Base-by-base conservation (phyloP, 2,329 filamentous ascomycete genomes). In the Geosmithia morbida region DNA sequence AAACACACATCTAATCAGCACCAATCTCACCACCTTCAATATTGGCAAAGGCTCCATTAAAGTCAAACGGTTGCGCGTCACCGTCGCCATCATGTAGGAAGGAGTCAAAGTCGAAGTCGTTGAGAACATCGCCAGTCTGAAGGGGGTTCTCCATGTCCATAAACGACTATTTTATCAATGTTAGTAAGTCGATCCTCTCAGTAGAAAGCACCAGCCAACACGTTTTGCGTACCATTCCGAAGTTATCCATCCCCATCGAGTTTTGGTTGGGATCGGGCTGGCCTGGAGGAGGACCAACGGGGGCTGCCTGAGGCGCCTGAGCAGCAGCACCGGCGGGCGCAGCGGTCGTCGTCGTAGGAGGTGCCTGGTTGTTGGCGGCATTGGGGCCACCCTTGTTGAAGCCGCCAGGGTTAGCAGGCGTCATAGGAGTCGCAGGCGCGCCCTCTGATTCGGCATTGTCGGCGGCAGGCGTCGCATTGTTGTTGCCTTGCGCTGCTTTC, bases 71-170 rank as follows among this genome's bases (percentile, higher is more conserved):
- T 42, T 63, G 60, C 41, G 66, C 65, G 41, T 69, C 70, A 33
- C 62, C 66, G 44, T 72, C 72, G 50, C 69, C 66, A 50, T 73
- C 70, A 52, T 83, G 77, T 7, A 83, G 64, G 66, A 83, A 83
- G 2, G 79, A 81, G 59, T 83, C 79, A 53, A 83, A 70, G 51
- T 83, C 79, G 55, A 83, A 83, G 52, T 81, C 79, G 54, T 77
- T 77, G 44, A 83, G 66, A 37, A 82, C 78, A 56, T 82, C 72
- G 47, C 63, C 64, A 6, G 70, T 68, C 50, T 67, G 66, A 22
- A 73, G 59, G 2, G 76, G 73, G 52, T 79, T 75, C 48, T 74
- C 74, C 61, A 81, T 70, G 41, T 54, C 46, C 8, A 47, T 14
- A 13, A 11, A 22, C 43, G 52, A 47, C 45, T 46, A 6, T 17